Conservation (phyloP, 163 green algal species). For the Dunaliella salina region DNA sequence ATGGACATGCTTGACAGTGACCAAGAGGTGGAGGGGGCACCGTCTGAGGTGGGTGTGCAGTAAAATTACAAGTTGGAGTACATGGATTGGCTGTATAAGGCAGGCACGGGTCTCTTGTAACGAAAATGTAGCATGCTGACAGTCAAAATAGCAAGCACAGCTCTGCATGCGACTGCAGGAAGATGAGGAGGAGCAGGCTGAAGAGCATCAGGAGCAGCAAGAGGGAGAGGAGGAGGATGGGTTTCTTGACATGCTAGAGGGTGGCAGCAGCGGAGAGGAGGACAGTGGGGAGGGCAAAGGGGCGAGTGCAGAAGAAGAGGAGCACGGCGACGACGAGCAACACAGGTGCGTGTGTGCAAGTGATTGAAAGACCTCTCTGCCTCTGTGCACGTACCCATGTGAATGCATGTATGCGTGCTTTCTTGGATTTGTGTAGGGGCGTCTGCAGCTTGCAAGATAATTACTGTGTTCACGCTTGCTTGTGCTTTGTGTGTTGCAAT, state of each 20-base stretch:
- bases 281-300: slow-evolving; percentile 32
- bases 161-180: neutral
- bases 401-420: too few relatives aligned
- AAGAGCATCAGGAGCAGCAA: slow-evolving; percentile 17
- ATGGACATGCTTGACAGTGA: slow-evolving; percentile 38
- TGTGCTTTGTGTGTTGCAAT: too few relatives aligned
- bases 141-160: too few relatives aligned
- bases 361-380: neutral
- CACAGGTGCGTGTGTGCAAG: slow-evolving; percentile 21
- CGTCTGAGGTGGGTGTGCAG: neutral
- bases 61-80: too few relatives aligned
- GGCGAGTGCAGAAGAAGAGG: slow-evolving; percentile 23
- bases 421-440: too few relatives aligned
- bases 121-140: too few relatives aligned
- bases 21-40: slow-evolving; percentile 24
- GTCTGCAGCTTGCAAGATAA: too few relatives aligned
- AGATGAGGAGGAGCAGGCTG: slow-evolving; percentile 32
- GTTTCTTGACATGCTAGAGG: slow-evolving; percentile 5
- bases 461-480: too few relatives aligned
- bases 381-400: too few relatives aligned
- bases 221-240: slow-evolving; percentile 1
- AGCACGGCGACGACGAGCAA: slow-evolving; percentile 13
- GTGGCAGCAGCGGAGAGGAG: slow-evolving; percentile 25
- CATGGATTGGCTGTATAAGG: too few relatives aligned
- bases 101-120: too few relatives aligned